Percentiles rank a stretch among this genome's conserved stretches.
Conservation (phyloP, 148 eudicot species). For the Rhododendron williamsianum region DNA sequence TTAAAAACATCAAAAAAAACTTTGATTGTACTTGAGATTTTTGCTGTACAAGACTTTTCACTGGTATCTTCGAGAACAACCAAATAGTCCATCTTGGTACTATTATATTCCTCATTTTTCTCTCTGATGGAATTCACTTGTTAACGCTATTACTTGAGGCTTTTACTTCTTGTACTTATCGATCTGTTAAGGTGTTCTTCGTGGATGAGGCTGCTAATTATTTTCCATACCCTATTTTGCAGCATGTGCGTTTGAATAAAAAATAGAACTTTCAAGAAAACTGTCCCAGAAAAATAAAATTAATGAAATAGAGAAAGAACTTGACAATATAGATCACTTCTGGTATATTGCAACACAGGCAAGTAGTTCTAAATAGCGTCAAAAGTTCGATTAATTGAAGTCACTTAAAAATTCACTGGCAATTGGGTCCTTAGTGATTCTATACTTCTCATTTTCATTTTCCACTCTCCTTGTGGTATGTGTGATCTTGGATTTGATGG, state of each 20-base stretch:
- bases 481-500: not conserved
- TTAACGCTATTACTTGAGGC: no score
- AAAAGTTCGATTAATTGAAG: constrained; percentile 30
- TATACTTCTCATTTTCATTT: not conserved
- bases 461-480: not conserved
- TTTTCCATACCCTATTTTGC: constrained; percentile 10
- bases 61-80: not conserved
- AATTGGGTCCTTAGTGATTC: constrained; percentile 31
- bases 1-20: not conserved
- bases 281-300: constrained; percentile 40
- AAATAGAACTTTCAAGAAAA: constrained; percentile 68
- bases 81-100: not conserved
- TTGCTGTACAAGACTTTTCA: not conserved
- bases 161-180: no score
- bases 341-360: constrained; percentile 55
- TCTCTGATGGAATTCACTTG: no score
- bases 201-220: not conserved
- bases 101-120: no score
- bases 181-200: no score
- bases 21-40: no score
- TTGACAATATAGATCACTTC: constrained; percentile 7
- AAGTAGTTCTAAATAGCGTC: constrained; percentile 47
- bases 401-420: constrained; percentile 26
- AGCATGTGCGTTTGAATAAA: constrained; percentile 72
- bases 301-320: constrained; percentile 19